Conservation (phyloP, 2,329 filamentous ascomycete genomes). For the Kalmusia sp. region DNA sequence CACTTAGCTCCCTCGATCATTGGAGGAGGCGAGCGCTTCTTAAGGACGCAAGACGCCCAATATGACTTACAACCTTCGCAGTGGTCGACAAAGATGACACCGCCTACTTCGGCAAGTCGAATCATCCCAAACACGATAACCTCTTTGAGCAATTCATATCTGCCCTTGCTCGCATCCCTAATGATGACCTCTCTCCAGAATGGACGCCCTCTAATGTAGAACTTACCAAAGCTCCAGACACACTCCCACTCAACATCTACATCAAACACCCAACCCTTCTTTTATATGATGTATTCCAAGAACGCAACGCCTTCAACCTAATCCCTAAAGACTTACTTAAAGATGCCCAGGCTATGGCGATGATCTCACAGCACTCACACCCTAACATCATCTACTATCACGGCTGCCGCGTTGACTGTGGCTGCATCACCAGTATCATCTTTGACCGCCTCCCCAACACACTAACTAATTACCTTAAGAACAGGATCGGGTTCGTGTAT, state of each 20-base stretch:
- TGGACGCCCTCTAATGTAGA: too few species aligned
- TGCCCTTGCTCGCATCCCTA: too few species aligned
- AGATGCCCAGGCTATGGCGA: conserved; percentile 33
- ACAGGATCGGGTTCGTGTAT: conserved; percentile 26
- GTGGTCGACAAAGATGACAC: too few species aligned
- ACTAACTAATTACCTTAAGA: too few species aligned
- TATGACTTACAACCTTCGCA: too few species aligned
- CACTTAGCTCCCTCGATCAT: not conserved
- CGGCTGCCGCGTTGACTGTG: conserved; percentile 33
- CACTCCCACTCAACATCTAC: too few species aligned
- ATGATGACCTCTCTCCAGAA: too few species aligned
- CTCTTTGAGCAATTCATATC: too few species aligned
- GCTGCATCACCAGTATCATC: conserved; percentile 34
- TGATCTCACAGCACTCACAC: conserved; percentile 32
- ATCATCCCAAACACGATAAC: too few species aligned
- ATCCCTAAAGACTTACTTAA: conserved; percentile 34
- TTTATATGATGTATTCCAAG: conserved; percentile 35
- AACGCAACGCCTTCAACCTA: conserved; percentile 31
- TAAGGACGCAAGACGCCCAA: too few species aligned
- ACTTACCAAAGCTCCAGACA: too few species aligned
- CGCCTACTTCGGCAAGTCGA: too few species aligned
- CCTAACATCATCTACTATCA: conserved; percentile 36
- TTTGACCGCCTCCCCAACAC: conserved; percentile 32
- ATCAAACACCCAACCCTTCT: conserved; percentile 42
- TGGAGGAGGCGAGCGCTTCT: conserved; percentile 3